Base-by-base conservation (phyloP, 257 asterid species). In the Ajuga chamaepitys region DNA sequence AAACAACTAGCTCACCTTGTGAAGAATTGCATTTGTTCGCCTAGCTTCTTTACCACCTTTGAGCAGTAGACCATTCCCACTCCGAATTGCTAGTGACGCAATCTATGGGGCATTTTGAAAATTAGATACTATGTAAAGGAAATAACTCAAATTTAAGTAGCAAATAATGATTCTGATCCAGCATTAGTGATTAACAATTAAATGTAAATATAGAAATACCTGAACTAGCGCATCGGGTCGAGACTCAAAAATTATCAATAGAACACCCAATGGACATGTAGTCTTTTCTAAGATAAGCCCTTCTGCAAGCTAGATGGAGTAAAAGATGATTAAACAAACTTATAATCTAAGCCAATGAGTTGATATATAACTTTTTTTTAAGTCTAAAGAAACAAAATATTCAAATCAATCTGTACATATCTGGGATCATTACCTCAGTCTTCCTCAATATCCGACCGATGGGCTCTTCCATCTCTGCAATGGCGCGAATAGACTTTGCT, bases 201-300 rank as follows among this genome's bases (percentile, higher is more conserved):
- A 1, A 40, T 3, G 46, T 3, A 40, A 9, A 35, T 40, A 10
- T 11, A 40, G 28, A 54, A 34, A 25, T 83, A 88, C 96, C 89
- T 88, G 96, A 70, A 88, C 93, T 63, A 88, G 75, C 4, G 96
- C 96, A 56, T 88, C 96, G 4, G 96, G 96, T 28, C 96, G 92
- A 10, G 96, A 86, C 81, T 88, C 96, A 57, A 88, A 88, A 45
- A 88, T 86, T 64, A 88, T 86, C 62, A 88, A 70, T 38, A 86
- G 86, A 70, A 88, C 95, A 5, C 96, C 95, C 58, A 88, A 65
- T 0, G 96, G 87, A 52, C 93, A 84, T 68, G 92, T 73, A 22
- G 79, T 81, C 78, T 88, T 88, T 59, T 88, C 96, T 65, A 88
- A 75, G 50, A 88, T 47, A 21, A 88, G 84, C 59, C 95, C 88